Base-by-base conservation (phyloP, 305 asterid species). In the Withania somnifera region DNA sequence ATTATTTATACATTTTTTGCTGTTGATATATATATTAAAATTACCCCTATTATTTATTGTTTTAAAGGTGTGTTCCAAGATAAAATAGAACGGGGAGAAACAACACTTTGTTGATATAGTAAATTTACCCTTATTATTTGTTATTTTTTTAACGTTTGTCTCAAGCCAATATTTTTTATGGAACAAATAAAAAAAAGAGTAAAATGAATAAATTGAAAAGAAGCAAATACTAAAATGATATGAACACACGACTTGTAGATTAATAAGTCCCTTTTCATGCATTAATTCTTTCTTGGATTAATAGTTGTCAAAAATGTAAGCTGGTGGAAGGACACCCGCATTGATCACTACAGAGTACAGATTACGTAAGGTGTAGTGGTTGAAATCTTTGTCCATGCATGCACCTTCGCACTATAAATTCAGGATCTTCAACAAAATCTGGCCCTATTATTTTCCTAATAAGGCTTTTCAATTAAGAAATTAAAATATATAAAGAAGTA, bases 351-450 rank as follows among this genome's bases (percentile, higher is more conserved):
- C 60, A 36, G 10, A n/a, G n/a, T n/a, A 36, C 36, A 50, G 10
- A 26, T 0, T 77, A 60, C 60, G 8, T 60, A 38, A 78, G 66
- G 85, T 69, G 40, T 42, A 51, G 53, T 40, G 58, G 45, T 73
- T 81, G 81, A 79, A 84, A 58, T 63, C 80, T 85, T 64, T 69
- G 86, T 83, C 69, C 86, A 83, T 85, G 86, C 88, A 85, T 85
- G 86, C 88, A 85, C 30, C 69, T 32, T n/a, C n/a, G n/a, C n/a
- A n/a, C n/a, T 32, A 10, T 7, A 75, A 36, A 79, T 57, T 45
- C 28, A 28, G 19, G 73, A 26, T 42, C 73, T 38, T 38, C 19
- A 38, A 19, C 42, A 24, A 83, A 64, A 20, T 34, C 66, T 64
- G 22, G 76, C 38, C 20, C 19, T 36, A 4, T n/a, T 54, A 19